Percentiles rank a stretch among this genome's conserved stretches.
These are phyloP conservation scores for Leptodermis oblonga DNA, from an alignment of 257 asterid species.

Conservation along the genomic window DNA sequence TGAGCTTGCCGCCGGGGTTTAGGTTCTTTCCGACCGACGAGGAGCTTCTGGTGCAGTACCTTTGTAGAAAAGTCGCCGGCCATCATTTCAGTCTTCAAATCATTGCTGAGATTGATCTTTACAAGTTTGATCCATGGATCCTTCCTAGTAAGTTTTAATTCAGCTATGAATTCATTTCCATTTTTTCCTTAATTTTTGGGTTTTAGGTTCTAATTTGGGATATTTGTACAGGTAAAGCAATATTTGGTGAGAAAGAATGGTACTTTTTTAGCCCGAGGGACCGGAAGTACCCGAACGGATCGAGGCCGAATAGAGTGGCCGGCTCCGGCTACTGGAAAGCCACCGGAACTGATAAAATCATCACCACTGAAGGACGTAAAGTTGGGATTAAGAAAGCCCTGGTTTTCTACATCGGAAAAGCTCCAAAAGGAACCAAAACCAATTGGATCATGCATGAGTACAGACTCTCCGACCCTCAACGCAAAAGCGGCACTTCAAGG, in stretches of 20 bases:
- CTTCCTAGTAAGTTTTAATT: constrained; percentile 55
- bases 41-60: constrained; percentile 77
- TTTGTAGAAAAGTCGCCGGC: constrained; percentile 69
- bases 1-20: constrained; percentile 87
- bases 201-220: neutral
- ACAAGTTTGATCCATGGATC: constrained; percentile 80
- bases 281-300: constrained; percentile 83
- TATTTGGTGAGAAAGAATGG: constrained; percentile 91
- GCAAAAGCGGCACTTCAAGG: constrained; percentile 46
- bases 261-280: constrained; percentile 86
- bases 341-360: constrained; percentile 73
- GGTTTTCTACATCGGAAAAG: constrained; percentile 82
- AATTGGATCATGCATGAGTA: constrained; percentile 97
- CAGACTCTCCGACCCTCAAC: constrained; percentile 43
- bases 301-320: constrained; percentile 82
- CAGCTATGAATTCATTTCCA: neutral
- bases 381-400: constrained; percentile 90
- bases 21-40: constrained; percentile 88
- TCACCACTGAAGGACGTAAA: constrained; percentile 59
- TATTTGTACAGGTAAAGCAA: constrained; percentile 46
- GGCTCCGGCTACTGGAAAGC: constrained; percentile 96
- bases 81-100: constrained; percentile 51
- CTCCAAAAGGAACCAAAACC: constrained; percentile 85
- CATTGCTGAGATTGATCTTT: constrained; percentile 69
- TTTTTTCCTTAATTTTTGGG: neutral